Conservation (phyloP, 345 rosid species). For the Heritiera littoralis region DNA sequence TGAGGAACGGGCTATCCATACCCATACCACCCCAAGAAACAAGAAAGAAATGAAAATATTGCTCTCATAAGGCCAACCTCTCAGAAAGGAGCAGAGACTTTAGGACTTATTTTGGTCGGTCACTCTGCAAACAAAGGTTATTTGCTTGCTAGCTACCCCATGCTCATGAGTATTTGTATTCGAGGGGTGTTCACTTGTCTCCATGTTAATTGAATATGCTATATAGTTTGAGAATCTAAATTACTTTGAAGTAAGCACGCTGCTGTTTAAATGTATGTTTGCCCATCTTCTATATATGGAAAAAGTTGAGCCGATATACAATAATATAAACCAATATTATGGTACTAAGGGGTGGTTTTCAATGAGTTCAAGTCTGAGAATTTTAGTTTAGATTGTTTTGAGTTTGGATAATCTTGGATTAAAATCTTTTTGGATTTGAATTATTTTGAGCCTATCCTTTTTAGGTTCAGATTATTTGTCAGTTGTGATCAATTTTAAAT, state of each 20-base stretch:
- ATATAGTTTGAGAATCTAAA: not conserved
- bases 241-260: not conserved
- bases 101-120: not conserved
- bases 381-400: no score
- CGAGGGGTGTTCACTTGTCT: not conserved
- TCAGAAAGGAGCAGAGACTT: not conserved
- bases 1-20: slow-evolving; percentile 29
- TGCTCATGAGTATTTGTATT: not conserved
- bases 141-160: not conserved
- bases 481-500: no score
- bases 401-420: no score
- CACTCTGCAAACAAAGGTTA: not conserved
- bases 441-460: no score
- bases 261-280: not conserved
- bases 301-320: not conserved
- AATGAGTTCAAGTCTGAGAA: no score
- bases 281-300: not conserved
- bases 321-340: not conserved
- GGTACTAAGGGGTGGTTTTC: no score
- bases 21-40: not conserved
- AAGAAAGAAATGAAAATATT: not conserved
- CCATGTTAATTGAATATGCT: not conserved
- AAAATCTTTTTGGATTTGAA: no score
- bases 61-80: not conserved
- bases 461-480: no score